phyloP scores from a whole-genome alignment of 768 basidiomycete species.

The Auriscalpium microsporum region DNA sequence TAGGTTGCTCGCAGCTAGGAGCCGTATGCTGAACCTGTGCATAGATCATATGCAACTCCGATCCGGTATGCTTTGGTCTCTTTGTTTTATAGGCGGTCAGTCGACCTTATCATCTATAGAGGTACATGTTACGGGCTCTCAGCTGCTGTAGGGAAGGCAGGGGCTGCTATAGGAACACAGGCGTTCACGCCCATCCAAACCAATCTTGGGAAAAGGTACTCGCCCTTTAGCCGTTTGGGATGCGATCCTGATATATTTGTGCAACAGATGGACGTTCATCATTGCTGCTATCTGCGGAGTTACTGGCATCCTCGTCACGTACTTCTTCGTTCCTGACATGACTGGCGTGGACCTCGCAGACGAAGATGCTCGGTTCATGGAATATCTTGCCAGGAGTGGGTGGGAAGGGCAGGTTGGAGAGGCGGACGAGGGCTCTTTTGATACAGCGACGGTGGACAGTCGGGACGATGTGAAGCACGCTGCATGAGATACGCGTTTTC shows the following conservation, averaged over 20 bases:
- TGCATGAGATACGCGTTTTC: too few relatives aligned
- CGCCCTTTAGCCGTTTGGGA: neutral
- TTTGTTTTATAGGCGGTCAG: neutral
- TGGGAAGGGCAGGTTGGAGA: slow-evolving; percentile 62
- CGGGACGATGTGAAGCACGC: too few relatives aligned
- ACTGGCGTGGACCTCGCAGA: slow-evolving; percentile 58
- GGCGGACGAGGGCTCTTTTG: slow-evolving; percentile 28
- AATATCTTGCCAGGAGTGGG: slow-evolving; percentile 52
- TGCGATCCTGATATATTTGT: neutral
- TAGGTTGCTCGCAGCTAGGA: neutral
- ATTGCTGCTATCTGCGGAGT: slow-evolving; percentile 62
- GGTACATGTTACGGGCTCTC: slow-evolving; percentile 66
- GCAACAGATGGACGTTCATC: slow-evolving; percentile 54
- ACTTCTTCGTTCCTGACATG: slow-evolving; percentile 61
- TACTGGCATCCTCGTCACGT: slow-evolving; percentile 54
- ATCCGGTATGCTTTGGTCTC: slow-evolving; percentile 35
- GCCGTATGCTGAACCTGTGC: too few relatives aligned
- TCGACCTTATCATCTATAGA: slow-evolving; percentile 20
- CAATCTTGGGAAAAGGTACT: slow-evolving; percentile 55
- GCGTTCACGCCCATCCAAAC: slow-evolving; percentile 62
- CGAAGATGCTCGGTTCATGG: slow-evolving; percentile 54
- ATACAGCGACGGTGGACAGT: too few relatives aligned
- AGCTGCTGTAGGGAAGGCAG: slow-evolving; percentile 61
- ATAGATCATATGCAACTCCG: slow-evolving; percentile 54
- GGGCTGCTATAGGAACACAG: slow-evolving; percentile 66